Evolutionary conservation across 305 asterid species (phyloP).

Genomic region (Plantago coronopus): DNA sequence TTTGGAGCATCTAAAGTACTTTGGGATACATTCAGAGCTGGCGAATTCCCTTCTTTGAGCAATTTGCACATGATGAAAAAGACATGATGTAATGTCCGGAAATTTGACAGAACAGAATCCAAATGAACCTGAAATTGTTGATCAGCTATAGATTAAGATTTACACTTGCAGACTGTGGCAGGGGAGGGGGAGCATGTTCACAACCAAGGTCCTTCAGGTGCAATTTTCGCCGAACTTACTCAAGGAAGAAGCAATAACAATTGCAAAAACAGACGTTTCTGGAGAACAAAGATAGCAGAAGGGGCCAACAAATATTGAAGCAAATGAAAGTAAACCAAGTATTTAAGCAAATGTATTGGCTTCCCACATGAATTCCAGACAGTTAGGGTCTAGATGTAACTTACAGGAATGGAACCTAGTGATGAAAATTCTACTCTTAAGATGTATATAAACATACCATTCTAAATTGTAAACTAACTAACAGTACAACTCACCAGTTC

Average conservation of each 20-base stretch:
- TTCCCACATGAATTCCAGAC: slow-evolving; percentile 15
- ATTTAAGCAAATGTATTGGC: slow-evolving; percentile 4
- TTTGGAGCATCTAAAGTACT: slow-evolving; percentile 33
- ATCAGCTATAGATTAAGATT: slow-evolving; percentile 19
- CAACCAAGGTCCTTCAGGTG: slow-evolving; percentile 11
- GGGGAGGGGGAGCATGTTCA: not conserved
- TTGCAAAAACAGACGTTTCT: not conserved
- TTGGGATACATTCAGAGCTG: slow-evolving; percentile 30
- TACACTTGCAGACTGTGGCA: not conserved
- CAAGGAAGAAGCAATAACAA: not conserved
- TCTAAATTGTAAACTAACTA: slow-evolving; percentile 15
- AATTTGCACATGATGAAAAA: slow-evolving; percentile 87
- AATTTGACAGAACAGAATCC: slow-evolving; percentile 72
- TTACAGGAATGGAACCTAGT: slow-evolving; percentile 20
- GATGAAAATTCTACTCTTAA: slow-evolving; percentile 18
- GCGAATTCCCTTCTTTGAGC: slow-evolving; percentile 75
- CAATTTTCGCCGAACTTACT: slow-evolving; percentile 16
- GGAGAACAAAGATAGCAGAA: slow-evolving; percentile 13
- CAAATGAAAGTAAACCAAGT: slow-evolving; percentile 6
- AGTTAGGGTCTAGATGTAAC: slow-evolving; percentile 18
- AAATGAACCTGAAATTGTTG: slow-evolving; percentile 62
- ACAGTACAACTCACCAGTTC: slow-evolving; percentile 59
- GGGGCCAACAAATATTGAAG: slow-evolving; percentile 23
- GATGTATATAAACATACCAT: slow-evolving; percentile 17
- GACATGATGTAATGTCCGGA: slow-evolving; percentile 81